These are phyloP conservation scores for Leccinum uliginosum DNA, from an alignment of 768 basidiomycete species.

Conservation along the genomic window DNA sequence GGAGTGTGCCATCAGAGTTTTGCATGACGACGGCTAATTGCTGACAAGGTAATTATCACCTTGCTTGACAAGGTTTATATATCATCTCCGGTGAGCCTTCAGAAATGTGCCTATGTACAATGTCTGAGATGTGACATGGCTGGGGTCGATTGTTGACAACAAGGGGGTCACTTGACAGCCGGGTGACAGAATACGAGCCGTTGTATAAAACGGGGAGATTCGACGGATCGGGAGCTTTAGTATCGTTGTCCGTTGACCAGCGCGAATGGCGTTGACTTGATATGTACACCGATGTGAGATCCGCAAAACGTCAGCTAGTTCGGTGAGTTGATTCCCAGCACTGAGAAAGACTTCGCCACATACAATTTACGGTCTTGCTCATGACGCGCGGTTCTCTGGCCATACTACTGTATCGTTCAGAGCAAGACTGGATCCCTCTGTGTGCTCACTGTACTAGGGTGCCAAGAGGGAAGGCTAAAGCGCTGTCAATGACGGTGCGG, in stretches of 20 bases:
- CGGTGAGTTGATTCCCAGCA: background rate
- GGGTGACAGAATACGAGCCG: background rate
- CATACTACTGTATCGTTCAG: too few relatives aligned
- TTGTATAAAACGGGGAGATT: background rate
- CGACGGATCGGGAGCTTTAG: background rate
- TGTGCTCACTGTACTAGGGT: too few relatives aligned
- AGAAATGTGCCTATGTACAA: background rate
- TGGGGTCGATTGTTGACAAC: background rate
- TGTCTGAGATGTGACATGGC: background rate
- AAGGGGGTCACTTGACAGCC: background rate
- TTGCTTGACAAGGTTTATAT: too few relatives aligned
- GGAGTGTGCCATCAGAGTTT: too few relatives aligned
- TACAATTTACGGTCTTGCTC: too few relatives aligned
- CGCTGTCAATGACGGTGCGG: background rate
- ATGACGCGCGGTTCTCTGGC: too few relatives aligned
- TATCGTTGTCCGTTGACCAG: background rate
- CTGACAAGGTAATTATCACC: too few relatives aligned
- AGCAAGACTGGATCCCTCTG: background rate
- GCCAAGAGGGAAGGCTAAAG: background rate
- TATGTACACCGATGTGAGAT: background rate
- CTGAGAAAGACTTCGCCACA: background rate
- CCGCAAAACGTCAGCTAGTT: background rate
- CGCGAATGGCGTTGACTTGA: background rate
- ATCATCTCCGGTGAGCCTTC: too few relatives aligned
- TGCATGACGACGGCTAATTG: too few relatives aligned